Evolutionary conservation across 208 protist genomes (phyloP).

Genomic region (Wallacemonas collosoma): DNA sequence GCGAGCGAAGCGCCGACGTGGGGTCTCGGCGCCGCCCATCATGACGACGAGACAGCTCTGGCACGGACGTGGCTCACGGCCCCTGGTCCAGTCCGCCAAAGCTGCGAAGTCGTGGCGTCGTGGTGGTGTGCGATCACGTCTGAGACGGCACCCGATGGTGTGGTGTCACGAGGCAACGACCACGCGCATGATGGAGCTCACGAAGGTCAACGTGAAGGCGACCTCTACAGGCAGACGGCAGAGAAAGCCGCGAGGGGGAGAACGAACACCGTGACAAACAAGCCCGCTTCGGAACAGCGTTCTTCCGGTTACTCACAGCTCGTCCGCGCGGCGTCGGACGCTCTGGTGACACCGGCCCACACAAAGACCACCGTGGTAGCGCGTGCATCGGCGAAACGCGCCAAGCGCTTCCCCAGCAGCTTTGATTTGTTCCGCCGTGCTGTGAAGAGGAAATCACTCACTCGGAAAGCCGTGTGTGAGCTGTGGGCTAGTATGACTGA

Average conservation of each 20-base stretch:
- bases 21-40: background rate
- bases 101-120: slow-evolving; percentile 4
- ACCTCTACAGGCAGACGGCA: too few species aligned
- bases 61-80: slow-evolving; percentile 40
- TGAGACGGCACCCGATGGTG: background rate
- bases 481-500: slow-evolving; percentile 51
- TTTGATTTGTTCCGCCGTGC: slow-evolving; percentile 36
- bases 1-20: background rate
- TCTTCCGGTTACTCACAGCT: background rate
- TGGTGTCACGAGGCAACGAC: too few species aligned
- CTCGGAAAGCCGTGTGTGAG: slow-evolving; percentile 18
- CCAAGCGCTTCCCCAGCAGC: slow-evolving; percentile 23
- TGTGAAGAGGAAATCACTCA: slow-evolving; percentile 19
- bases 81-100: slow-evolving; percentile 13
- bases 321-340: background rate
- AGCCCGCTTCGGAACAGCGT: too few species aligned
- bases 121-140: background rate
- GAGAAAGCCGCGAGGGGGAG: too few species aligned
- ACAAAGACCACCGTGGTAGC: background rate
- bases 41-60: background rate
- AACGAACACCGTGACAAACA: too few species aligned
- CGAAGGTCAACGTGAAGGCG: too few species aligned
- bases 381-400: background rate
- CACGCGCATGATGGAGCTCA: too few species aligned
- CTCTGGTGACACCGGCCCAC: too few species aligned